A percentile compares a stretch with the other conserved stretches of the same genome.
Evolutionary conservation across 345 rosid genomes (phyloP).

Genomic region (Mallotus nudiflorus): DNA sequence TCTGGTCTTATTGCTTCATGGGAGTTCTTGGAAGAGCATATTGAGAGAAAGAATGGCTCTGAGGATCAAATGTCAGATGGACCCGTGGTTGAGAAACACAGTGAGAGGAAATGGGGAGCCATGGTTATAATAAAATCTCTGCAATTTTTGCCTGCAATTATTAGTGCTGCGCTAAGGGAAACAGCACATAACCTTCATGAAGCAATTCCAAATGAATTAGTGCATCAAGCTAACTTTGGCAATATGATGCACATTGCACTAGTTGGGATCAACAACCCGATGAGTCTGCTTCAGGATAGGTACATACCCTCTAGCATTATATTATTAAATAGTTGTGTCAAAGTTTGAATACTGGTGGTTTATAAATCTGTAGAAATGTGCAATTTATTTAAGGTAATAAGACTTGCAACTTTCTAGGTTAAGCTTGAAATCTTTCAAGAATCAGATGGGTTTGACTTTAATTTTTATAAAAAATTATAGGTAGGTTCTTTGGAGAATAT

Average conservation of each 20-base stretch:
- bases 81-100: constrained; percentile 62
- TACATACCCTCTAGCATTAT: constrained; percentile 22
- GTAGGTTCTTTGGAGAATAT: not conserved
- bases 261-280: constrained; percentile 95
- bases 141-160: constrained; percentile 71
- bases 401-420: not conserved
- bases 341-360: not conserved
- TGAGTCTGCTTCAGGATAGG: constrained; percentile 99
- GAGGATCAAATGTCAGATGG: constrained; percentile 56
- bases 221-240: constrained; percentile 53
- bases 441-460: not conserved
- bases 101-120: constrained; percentile 91
- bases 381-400: not conserved
- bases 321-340: not conserved
- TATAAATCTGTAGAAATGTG: not conserved
- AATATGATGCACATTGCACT: constrained; percentile 98
- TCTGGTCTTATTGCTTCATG: constrained; percentile 97
- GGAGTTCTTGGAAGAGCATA: constrained; percentile 97
- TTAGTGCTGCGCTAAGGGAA: constrained; percentile 79
- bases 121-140: constrained; percentile 97
- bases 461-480: not conserved
- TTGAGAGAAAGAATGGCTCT: constrained; percentile 57
- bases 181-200: constrained; percentile 58
- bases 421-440: not conserved
- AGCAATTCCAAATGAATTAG: constrained; percentile 39